Evolutionary conservation across 129 eudicot genomes (phyloP), one percentile per base, ranked within the genome.

Genomic region (Flaveria ramosissima): DNA sequence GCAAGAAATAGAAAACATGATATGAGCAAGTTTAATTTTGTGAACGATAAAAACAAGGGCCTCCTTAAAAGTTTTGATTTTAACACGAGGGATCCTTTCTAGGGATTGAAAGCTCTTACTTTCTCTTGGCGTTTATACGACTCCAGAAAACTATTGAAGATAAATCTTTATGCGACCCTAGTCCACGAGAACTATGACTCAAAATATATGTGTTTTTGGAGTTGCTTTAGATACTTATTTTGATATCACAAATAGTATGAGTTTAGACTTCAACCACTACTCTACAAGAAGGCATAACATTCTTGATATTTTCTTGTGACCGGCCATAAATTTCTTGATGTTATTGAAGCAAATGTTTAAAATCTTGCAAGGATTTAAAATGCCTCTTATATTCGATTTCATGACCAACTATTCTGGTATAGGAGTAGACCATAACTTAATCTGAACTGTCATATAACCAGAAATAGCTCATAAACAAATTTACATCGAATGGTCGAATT

Each of bases 241-340:
- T 16, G 9, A 71, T 14, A 9, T 16, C 61, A 30, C 43, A 53
- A 9, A 53, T 52, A 36, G 7, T 41, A 55, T 9, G 53, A 20
- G 66, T 56, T 56, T 20, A 12, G 52, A 73, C 67, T 19, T 73
- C 21, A 73, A 39, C 39, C 66, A 56, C 68, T 20, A 63, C 16
- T 10, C 2, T 73, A 39, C 68, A 73, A 21, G 6, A 42, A 56
- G 32, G 53, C 62, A 3, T 20, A 73, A 21, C 41, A 73, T 39
- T 32, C 17, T 56, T 20, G 11, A 55, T 36, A 36, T 32, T 11
- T 7, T 7, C 11, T 7, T 42, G 47, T 2, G 30, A 27, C 30
- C 3, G 30, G 3, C 3, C 3, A 27, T 27, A 2, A 27, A 27
- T 27, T 27, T 27, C 46, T 42, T 9, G 10, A 42, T 42, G 10